Evolutionary conservation across 106 monocot genomes (phyloP).

Genomic region (Alisma plantagoaquatica): DNA sequence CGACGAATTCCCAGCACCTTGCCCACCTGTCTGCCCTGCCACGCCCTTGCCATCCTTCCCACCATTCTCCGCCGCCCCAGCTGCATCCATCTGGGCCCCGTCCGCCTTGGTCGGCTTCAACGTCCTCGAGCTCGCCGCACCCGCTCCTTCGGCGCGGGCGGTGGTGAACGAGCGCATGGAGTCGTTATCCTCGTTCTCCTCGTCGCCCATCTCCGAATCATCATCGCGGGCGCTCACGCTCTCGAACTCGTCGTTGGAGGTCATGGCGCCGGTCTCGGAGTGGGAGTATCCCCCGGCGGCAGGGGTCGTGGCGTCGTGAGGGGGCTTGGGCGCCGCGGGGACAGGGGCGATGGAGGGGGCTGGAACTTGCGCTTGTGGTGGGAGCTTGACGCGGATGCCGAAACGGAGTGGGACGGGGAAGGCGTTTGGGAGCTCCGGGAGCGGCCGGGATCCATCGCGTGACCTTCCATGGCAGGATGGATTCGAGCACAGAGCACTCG

Average conservation of each 20-base stretch:
- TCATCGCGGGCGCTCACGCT: slow-evolving; percentile 54
- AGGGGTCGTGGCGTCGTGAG: slow-evolving; percentile 5
- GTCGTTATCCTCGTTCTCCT: slow-evolving; percentile 31
- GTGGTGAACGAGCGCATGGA: slow-evolving; percentile 72
- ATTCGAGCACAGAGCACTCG: neutral
- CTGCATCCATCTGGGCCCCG: slow-evolving; percentile 14
- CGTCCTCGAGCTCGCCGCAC: slow-evolving; percentile 15
- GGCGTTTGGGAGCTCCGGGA: slow-evolving; percentile 73
- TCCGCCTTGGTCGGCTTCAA: slow-evolving; percentile 65
- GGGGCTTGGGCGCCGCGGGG: no score
- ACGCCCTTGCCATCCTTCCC: slow-evolving; percentile 10
- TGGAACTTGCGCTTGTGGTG: slow-evolving; percentile 56
- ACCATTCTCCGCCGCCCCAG: slow-evolving; percentile 7
- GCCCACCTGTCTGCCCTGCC: slow-evolving; percentile 1
- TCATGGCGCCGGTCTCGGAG: slow-evolving; percentile 36
- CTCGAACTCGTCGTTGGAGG: slow-evolving; percentile 57
- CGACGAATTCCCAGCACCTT: neutral
- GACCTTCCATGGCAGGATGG: slow-evolving; percentile 45
- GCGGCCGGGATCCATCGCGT: slow-evolving; percentile 34
- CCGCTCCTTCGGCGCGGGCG: slow-evolving; percentile 38
- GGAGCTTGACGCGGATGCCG: slow-evolving; percentile 52
- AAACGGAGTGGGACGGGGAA: slow-evolving; percentile 57
- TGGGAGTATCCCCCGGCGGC: slow-evolving; percentile 26
- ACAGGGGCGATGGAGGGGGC: slow-evolving; percentile 18
- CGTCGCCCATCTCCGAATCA: slow-evolving; percentile 42